Conservation (phyloP, 2,329 filamentous ascomycete species). For the Tolypocladium tropicale region DNA sequence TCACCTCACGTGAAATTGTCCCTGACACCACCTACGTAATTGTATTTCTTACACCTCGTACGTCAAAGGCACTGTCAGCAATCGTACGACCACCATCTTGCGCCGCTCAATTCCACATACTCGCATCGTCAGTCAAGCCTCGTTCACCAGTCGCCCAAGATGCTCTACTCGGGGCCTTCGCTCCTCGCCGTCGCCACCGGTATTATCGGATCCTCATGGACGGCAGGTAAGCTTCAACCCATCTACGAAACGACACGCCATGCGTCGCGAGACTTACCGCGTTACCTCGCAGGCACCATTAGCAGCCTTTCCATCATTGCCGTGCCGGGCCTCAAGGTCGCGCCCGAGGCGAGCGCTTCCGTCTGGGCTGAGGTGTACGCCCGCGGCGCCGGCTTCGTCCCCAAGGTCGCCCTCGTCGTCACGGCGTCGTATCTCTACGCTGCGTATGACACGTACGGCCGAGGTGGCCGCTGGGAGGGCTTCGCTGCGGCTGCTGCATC, state of each 20-base stretch:
- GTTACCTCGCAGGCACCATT: constrained; percentile 19
- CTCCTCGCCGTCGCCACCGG: constrained; percentile 26
- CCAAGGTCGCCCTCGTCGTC: constrained; percentile 21
- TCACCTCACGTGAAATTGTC: no score
- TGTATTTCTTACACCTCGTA: no score
- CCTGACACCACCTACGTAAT: not conserved
- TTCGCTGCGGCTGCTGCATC: constrained; percentile 20
- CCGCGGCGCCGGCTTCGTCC: constrained; percentile 25
- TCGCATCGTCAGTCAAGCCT: not conserved
- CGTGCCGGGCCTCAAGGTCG: constrained; percentile 18
- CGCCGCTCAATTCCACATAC: no score
- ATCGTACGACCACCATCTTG: not conserved
- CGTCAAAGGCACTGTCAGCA: not conserved
- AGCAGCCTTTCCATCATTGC: constrained; percentile 24
- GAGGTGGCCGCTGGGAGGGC: constrained; percentile 21
- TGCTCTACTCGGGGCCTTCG: constrained; percentile 16
- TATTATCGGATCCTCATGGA: constrained; percentile 26
- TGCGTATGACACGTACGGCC: constrained; percentile 20
- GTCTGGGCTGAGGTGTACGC: constrained; percentile 27
- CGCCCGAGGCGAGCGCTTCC: constrained; percentile 17
- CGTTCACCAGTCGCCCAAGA: not conserved
- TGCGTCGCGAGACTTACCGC: not conserved
- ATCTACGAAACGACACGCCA: not conserved
- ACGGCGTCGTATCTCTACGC: constrained; percentile 24
- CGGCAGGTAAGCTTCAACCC: constrained; percentile 16